A percentile compares a stretch with the other conserved stretches of the same genome.
Evolutionary conservation across 352 stramenopile genomes (phyloP).

Genomic region (Pythium chondricola): DNA sequence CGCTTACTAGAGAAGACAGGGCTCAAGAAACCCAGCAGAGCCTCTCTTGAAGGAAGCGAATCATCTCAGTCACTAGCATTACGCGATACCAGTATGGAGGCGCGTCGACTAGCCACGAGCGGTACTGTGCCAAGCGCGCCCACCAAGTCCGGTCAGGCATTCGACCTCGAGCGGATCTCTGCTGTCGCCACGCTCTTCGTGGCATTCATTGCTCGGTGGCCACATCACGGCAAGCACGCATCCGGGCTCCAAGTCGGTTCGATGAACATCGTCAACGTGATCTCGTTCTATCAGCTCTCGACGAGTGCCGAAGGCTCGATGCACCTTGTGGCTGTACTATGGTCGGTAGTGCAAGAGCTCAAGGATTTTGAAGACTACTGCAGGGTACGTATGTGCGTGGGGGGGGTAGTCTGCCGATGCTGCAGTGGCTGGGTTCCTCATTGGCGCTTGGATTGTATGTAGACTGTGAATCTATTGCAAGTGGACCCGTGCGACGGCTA

Average conservation of each 20-base stretch:
- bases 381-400: slow-evolving; percentile 39
- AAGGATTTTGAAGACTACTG: slow-evolving; percentile 45
- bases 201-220: slow-evolving; percentile 60
- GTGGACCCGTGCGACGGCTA: slow-evolving; percentile 33
- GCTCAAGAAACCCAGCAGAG: slow-evolving; percentile 21
- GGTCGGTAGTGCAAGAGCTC: slow-evolving; percentile 54
- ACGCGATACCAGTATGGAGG: slow-evolving; percentile 36
- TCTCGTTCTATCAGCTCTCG: slow-evolving; percentile 45
- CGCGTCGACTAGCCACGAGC: slow-evolving; percentile 26
- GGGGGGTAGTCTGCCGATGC: neutral
- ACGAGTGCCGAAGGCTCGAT: slow-evolving; percentile 5
- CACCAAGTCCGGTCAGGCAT: slow-evolving; percentile 19
- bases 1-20: slow-evolving; percentile 52
- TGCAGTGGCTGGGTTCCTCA: slow-evolving; percentile 6
- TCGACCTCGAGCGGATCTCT: slow-evolving; percentile 37
- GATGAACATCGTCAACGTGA: slow-evolving; percentile 51
- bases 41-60: no score
- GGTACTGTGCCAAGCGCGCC: neutral
- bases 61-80: no score
- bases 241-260: slow-evolving; percentile 18
- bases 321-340: slow-evolving; percentile 47
- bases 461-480: slow-evolving; percentile 44
- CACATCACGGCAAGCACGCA: slow-evolving; percentile 25
- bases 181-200: slow-evolving; percentile 34
- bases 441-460: neutral